Conservation (phyloP, 2,329 filamentous ascomycete genomes). For the Immersiporthe knoxdaviesiana region DNA sequence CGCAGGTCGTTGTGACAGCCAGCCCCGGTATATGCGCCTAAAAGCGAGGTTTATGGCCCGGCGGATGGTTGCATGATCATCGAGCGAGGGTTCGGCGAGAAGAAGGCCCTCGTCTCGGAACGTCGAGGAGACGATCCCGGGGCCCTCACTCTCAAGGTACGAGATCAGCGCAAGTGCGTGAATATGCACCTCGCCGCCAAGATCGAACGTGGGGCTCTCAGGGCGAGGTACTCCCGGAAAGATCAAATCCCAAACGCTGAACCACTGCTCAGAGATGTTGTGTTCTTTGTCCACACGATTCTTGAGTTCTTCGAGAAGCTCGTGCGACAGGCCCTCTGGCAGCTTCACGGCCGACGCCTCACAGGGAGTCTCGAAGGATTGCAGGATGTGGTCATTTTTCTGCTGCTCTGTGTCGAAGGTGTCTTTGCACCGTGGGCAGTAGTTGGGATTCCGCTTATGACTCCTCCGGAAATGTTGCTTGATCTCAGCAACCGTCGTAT, state of each 20-base stretch:
- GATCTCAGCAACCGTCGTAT: neutral
- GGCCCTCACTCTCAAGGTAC: neutral
- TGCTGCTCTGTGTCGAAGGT: neutral
- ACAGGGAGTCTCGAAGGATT: neutral
- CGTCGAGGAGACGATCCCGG: neutral
- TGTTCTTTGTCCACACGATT: neutral
- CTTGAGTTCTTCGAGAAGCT: neutral
- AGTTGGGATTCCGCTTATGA: neutral
- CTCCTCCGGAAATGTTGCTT: slow-evolving; percentile 12
- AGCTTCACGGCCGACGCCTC: neutral
- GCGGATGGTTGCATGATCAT: neutral
- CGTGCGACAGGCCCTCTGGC: slow-evolving; percentile 11
- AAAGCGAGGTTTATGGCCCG: slow-evolving; percentile 1
- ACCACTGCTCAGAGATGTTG: slow-evolving; percentile 9
- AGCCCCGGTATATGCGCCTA: neutral
- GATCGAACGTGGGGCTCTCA: slow-evolving; percentile 3
- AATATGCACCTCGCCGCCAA: neutral
- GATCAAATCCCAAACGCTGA: slow-evolving; percentile 12
- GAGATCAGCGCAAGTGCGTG: neutral
- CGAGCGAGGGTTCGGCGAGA: neutral
- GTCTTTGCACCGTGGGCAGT: slow-evolving; percentile 8
- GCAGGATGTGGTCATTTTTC: slow-evolving; percentile 1
- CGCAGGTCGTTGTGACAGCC: neutral
- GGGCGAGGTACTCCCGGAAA: slow-evolving; percentile 10
- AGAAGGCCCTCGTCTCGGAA: neutral